Base-by-base conservation (phyloP, 768 basidiomycete genomes). In the Podaxis sp. region DNA sequence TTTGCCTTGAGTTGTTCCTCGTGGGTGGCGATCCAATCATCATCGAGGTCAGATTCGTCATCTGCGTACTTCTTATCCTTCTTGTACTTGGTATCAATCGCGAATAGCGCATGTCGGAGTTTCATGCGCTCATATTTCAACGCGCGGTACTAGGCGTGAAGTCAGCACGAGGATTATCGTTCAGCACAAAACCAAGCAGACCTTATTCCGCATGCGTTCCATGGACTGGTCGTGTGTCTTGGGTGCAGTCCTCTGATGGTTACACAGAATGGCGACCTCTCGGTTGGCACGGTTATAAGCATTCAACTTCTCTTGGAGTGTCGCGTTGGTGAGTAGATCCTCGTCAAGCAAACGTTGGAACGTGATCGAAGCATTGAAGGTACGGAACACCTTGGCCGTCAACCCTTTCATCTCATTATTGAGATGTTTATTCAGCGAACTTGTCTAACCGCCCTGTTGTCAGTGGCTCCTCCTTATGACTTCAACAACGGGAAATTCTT, bases 381-480 rank as follows among this genome's bases (percentile, higher is more conserved):
- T 99, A 94, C 97, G 96, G 83, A 99, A 99, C 28, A 99, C 97
- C 74, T 99, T 99, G 63, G 97, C 97, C 0, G 97, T 96, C 28
- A 99, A 83, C 17, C 97, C 97, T 65, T 95, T 93, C 97, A 99
- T 99, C 74, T 96, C 95, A 30, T 84, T 86, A 51, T 85, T 86
- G 64, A 99, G 82, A 74, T 99, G 95, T 73, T 95, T 96, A 79
- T 99, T 99, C 63, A 99, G 77, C 7, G 81, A 80, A 6, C 84
- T 79, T 2, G 97, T 94, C 93, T 97, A 74, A 22, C n/a, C 17
- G 64, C 55, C 24, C 51, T 57, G 48, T 33, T 58, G 59, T 61
- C 55, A 64, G 73, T 42, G 77, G 68, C 55, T 46, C 12, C 49
- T 19, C 28, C 64, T 52, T 40, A 52, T 46, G 48, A 57, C 33